Percentiles rank a stretch among this genome's conserved stretches.
phyloP scores from a whole-genome alignment of 2,329 filamentous ascomycete genomes.

The Tolypocladium ovalisporum region DNA sequence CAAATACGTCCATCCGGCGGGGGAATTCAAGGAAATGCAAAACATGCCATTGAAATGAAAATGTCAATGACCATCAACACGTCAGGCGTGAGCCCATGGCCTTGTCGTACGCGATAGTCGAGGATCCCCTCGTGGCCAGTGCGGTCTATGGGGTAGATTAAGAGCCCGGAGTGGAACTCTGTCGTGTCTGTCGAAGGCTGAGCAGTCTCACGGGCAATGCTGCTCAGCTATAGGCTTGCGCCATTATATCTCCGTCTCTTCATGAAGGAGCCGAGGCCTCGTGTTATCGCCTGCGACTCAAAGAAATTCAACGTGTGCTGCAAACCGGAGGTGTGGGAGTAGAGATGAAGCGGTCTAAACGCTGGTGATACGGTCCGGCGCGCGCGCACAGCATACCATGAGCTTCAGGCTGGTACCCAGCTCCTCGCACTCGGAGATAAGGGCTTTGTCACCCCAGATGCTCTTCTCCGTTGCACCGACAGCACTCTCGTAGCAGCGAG shows the following conservation, averaged over 20 bases:
- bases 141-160: neutral
- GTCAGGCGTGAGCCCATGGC: neutral
- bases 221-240: neutral
- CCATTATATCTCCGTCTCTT: neutral
- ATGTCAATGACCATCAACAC: neutral
- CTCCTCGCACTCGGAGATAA: constrained; percentile 78
- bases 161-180: neutral
- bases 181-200: too few relatives aligned
- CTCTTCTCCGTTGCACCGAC: constrained; percentile 38
- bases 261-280: neutral
- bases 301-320: neutral
- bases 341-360: constrained; percentile 20
- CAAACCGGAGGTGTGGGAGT: neutral
- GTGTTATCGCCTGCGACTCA: neutral
- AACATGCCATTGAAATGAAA: neutral
- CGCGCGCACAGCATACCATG: constrained; percentile 83
- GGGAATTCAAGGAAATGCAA: neutral
- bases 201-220: neutral
- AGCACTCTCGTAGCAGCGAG: constrained; percentile 73
- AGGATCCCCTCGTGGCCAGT: neutral
- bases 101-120: neutral
- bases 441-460: constrained; percentile 67
- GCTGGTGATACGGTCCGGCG: constrained; percentile 50
- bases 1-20: constrained; percentile 1
- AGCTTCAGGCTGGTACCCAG: constrained; percentile 81